Evolutionary conservation across 306 rosid species (phyloP), one percentile per base, ranked within the genome.

Genomic region (Ormosia semicastrata): DNA sequence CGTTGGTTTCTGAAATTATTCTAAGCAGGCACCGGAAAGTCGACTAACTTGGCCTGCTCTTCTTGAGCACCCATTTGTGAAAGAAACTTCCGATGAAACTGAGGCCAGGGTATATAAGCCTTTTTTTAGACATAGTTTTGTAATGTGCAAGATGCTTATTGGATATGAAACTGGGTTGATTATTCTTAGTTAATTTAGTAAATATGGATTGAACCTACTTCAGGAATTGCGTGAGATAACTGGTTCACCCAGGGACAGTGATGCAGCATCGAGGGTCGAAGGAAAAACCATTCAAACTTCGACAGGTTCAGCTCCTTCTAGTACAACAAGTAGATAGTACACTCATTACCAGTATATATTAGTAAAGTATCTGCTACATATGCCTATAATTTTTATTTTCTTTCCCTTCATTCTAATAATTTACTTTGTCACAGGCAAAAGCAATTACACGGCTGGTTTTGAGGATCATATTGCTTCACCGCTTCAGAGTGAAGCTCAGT

Each of bases 1-100:
- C 75, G 68, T 73, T 79, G 81, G 56, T 69, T 69, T 77, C 75
- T 43, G 60, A 80, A 44, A 78, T 76, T 49, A 15, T 66, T 85
- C 69, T 49, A 66, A 72, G 46, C 84, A 95, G 99, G 92, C 87
- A 77, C 99, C 99, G 5, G 97, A 95, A 86, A 92, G 90, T 88
- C 94, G 99, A 57, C 87, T 95, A 76, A 88, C 98, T 24, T 95
- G 99, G 99, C 99, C 99, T 17, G 91, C 94, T 72, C 97, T 95
- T 83, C 87, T 95, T 62, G 98, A 95, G 76, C 98, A 95, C 72
- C 97, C 98, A 71, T 95, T 95, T 87, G 98, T 95, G 63, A 88
- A 89, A 85, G 99, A 93, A 89, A 75, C 89, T 5, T 71, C 87
- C 24, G 87, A 87, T 8, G 93, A 92, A 71, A 70, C 44, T 76